phyloP scores from a whole-genome alignment of 306 rosid genomes.

The Pueraria montana region DNA sequence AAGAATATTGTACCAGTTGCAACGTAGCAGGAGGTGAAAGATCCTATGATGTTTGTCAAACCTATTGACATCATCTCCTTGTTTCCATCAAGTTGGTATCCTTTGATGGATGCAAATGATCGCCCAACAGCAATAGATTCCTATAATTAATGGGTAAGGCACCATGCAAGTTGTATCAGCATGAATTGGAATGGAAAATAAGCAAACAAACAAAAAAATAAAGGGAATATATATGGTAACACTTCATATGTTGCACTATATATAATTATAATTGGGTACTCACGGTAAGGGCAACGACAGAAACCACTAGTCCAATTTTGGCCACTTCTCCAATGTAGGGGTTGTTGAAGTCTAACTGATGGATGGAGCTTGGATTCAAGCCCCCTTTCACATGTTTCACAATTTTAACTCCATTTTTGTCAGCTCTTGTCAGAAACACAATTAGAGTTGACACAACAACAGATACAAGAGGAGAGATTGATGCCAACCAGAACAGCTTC shows the following conservation, averaged over 20 bases:
- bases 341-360: conserved; percentile 58
- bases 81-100: conserved; percentile 86
- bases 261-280: conserved; percentile 17
- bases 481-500: conserved; percentile 85
- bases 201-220: neutral
- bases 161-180: neutral
- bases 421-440: conserved; percentile 74
- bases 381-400: conserved; percentile 85
- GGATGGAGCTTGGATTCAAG: conserved; percentile 77
- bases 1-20: conserved; percentile 73
- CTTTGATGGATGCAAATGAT: conserved; percentile 80
- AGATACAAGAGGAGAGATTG: conserved; percentile 76
- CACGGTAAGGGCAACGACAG: conserved; percentile 84
- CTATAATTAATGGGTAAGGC: conserved; percentile 50
- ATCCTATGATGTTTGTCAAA: conserved; percentile 82
- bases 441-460: conserved; percentile 71
- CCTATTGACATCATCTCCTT: conserved; percentile 90
- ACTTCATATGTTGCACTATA: no score
- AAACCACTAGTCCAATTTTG: conserved; percentile 72
- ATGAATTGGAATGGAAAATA: neutral
- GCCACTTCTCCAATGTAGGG: conserved; percentile 63
- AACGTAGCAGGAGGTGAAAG: conserved; percentile 89
- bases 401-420: conserved; percentile 74
- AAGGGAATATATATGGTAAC: neutral
- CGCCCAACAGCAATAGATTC: conserved; percentile 95